A percentile compares a stretch with the other conserved stretches of the same genome.
These are phyloP conservation scores for Zoysia matrella DNA, from an alignment of 202 grass and related monocot species.

Conservation along the genomic window DNA sequence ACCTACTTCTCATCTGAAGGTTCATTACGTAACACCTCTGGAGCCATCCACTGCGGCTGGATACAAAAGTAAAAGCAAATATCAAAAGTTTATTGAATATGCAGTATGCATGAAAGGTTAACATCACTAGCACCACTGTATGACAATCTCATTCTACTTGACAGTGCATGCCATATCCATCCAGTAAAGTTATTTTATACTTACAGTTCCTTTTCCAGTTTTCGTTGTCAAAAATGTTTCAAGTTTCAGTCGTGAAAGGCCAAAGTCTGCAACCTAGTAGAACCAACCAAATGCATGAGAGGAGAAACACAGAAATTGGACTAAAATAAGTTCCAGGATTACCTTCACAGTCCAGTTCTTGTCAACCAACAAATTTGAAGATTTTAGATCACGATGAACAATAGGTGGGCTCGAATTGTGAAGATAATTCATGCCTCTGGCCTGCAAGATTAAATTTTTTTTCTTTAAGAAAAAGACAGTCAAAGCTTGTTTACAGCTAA, in stretches of 20 bases:
- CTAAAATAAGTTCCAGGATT: conserved; percentile 15
- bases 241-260: conserved; percentile 86
- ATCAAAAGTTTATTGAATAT: conserved; percentile 33
- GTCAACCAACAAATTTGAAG: conserved; percentile 95
- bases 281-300: conserved; percentile 34
- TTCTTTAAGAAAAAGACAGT: neutral
- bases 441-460: conserved; percentile 50
- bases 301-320: conserved; percentile 19
- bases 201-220: conserved; percentile 94
- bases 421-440: conserved; percentile 99
- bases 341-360: conserved; percentile 99
- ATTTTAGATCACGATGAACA: conserved; percentile 96
- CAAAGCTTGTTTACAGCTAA: conserved; percentile 11
- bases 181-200: conserved; percentile 23
- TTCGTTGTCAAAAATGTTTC: conserved; percentile 89
- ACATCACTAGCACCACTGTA: neutral
- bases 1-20: conserved; percentile 95
- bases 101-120: conserved; percentile 3
- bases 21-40: conserved; percentile 90
- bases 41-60: conserved; percentile 99
- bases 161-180: conserved; percentile 10
- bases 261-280: conserved; percentile 92
- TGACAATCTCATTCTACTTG: neutral
- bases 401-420: conserved; percentile 80
- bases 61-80: conserved; percentile 32